Base-by-base conservation (phyloP, 2,329 filamentous ascomycete species). In the Trichoderma harzianum region DNA sequence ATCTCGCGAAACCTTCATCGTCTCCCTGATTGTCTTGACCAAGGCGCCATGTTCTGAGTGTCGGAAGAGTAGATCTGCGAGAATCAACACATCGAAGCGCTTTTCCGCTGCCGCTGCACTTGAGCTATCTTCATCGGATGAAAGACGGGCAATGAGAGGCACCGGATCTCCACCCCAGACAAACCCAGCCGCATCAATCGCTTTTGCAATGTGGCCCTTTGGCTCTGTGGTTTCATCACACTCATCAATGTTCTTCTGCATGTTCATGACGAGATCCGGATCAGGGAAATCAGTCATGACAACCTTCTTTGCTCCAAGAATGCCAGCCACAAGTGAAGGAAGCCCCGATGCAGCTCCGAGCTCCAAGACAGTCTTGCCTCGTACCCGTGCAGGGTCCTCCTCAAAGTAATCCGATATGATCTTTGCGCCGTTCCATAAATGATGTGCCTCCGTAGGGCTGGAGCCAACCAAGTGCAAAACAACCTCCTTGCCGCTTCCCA, bases 261-360 rank as follows among this genome's bases (percentile, higher is more conserved):
- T 90, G 77, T 93, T 97, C 24, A 87, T 85, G 28, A 98, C 86
- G n/a, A 98, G 85, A 26, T 97, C 93, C 53, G 87, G 85, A 80
- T 98, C 95, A 0, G 94, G 93, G 79, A 94, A 98, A 80, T 98
- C 95, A 8, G 94, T 97, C 76, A 95, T 90, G 11, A 98, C 92
- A 3, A 92, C 89, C 67, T 84, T 88, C 64, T 81, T 81, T 3
- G 95, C 95, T 16, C 92, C 93, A 51, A 92, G 86, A 39, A 92
- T 84, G 1, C 92, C 92, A 76, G 91, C 91, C 39, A 96, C 89
- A 12, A 98, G 88, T 78, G 91, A 92, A 0, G 94, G 94, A 47
- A 98, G 86, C 0, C 94, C 95, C 0, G 93, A 93, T 16, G 93
- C 95, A 3, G 95, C 95, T 62, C 95, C 95, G 28, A 98, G 89